Evolutionary conservation across 192 early-diverging fungal species (phyloP).

Genomic region (Umbelopsis sp.): DNA sequence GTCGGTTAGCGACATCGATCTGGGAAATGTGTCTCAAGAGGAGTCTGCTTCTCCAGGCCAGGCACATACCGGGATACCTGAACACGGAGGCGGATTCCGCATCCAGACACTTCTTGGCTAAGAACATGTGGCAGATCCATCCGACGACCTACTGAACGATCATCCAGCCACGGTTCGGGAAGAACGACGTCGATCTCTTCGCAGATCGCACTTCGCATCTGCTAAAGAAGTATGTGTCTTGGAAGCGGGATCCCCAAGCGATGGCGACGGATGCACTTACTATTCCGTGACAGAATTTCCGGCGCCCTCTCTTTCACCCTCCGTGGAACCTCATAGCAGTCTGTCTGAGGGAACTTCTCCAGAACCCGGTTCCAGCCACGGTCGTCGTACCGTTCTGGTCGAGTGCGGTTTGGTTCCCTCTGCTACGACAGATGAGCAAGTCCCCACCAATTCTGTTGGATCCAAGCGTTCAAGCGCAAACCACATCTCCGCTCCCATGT

Average conservation of each 20-base stretch:
- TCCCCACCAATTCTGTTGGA: no score
- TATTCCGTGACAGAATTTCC: constrained; percentile 18
- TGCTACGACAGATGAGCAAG: not conserved
- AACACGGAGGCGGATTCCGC: constrained; percentile 1
- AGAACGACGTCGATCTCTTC: constrained; percentile 16
- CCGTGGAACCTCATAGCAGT: constrained; percentile 34
- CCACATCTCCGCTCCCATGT: no score
- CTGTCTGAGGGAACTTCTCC: constrained; percentile 17
- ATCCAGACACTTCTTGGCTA: not conserved
- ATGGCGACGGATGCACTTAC: constrained; percentile 18
- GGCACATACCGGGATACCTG: not conserved
- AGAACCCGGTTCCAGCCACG: constrained; percentile 20
- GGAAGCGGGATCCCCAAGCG: not conserved
- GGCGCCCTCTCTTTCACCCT: constrained; percentile 25
- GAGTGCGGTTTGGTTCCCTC: constrained; percentile 29
- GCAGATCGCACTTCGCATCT: constrained; percentile 7
- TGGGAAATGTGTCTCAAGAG: constrained; percentile 10
- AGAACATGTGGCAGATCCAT: not conserved
- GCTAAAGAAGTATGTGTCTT: constrained; percentile 22
- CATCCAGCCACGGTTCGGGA: not conserved
- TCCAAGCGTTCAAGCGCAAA: no score
- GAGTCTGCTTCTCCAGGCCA: not conserved
- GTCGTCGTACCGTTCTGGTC: constrained; percentile 26
- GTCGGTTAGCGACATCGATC: constrained; percentile 19
- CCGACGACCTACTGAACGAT: not conserved